Evolutionary conservation across 1,284 basidiomycete genomes (phyloP).

Genomic region (Marasmius tenuissimus): DNA sequence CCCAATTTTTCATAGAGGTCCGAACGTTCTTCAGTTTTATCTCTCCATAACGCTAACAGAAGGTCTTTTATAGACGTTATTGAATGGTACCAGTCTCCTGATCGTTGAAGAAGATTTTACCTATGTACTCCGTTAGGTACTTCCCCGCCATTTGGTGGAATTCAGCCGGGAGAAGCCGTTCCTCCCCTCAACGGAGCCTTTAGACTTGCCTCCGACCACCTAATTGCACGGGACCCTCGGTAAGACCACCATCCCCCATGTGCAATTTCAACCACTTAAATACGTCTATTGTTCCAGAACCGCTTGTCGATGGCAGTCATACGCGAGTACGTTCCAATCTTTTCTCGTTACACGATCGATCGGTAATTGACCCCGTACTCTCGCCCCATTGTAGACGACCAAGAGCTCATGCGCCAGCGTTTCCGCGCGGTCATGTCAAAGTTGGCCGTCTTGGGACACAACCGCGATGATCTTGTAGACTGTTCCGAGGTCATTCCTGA

Average conservation of each 20-base stretch:
- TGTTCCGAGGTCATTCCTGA: neutral
- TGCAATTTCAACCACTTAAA: neutral
- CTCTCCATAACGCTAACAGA: no score
- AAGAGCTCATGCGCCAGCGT: neutral
- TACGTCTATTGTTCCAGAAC: slow-evolving; percentile 21
- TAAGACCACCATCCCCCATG: neutral
- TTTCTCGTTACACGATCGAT: neutral
- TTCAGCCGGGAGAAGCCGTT: slow-evolving; percentile 25
- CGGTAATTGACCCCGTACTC: no score
- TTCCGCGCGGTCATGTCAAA: slow-evolving; percentile 13
- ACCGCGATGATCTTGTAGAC: neutral
- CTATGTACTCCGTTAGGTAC: slow-evolving; percentile 29
- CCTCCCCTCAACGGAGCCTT: slow-evolving; percentile 31
- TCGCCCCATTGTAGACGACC: neutral
- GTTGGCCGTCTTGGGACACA: slow-evolving; percentile 8
- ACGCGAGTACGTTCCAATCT: slow-evolving; percentile 20
- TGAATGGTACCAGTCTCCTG: neutral
- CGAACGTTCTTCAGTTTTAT: no score
- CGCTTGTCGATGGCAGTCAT: slow-evolving; percentile 36
- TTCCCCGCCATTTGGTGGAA: slow-evolving; percentile 27
- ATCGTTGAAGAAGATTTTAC: neutral
- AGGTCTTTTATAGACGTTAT: no score
- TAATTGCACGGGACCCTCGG: slow-evolving; percentile 1
- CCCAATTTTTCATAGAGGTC: slow-evolving; percentile 41
- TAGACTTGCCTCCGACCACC: slow-evolving; percentile 34